These are phyloP conservation scores for Trichoderma gracile DNA, from an alignment of 2,329 filamentous ascomycete species.

Conservation along the genomic window DNA sequence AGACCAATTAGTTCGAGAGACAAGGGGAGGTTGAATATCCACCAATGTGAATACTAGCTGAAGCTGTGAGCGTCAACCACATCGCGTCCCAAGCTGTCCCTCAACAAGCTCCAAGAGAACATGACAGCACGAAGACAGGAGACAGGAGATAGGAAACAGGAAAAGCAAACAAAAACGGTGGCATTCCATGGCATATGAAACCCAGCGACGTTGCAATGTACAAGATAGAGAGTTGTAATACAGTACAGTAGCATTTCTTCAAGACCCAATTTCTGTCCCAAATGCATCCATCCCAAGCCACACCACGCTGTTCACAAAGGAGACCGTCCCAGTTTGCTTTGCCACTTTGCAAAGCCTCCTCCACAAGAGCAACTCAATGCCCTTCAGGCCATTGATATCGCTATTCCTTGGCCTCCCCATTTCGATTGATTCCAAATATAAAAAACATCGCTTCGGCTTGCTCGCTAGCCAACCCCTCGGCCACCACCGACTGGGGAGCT, in stretches of 20 bases:
- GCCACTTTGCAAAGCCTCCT: neutral
- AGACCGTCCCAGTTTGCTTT: neutral
- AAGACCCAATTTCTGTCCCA: slow-evolving; percentile 14
- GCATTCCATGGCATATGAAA: slow-evolving; percentile 14
- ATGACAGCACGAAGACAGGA: too few relatives aligned
- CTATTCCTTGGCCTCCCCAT: neutral
- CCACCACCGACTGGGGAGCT: neutral
- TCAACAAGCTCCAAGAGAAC: neutral
- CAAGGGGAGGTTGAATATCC: too few relatives aligned
- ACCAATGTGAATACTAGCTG: too few relatives aligned
- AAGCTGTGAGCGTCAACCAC: neutral
- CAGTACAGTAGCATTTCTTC: slow-evolving; percentile 18
- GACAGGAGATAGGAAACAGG: neutral
- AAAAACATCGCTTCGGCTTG: slow-evolving; percentile 22
- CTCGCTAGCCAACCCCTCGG: slow-evolving; percentile 15
- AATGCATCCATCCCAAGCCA: slow-evolving; percentile 4
- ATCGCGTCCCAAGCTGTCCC: neutral
- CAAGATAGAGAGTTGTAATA: slow-evolving; percentile 13
- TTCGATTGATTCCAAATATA: neutral
- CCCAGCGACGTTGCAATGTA: slow-evolving; percentile 22
- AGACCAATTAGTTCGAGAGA: too few relatives aligned
- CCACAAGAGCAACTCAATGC: slow-evolving; percentile 1
- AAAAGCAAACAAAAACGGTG: neutral
- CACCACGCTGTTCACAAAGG: neutral
- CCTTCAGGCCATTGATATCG: neutral